Evolutionary conservation across 495 filamentous ascomycete species (phyloP).

Genomic region (Podospora bellae-mahoneyi): DNA sequence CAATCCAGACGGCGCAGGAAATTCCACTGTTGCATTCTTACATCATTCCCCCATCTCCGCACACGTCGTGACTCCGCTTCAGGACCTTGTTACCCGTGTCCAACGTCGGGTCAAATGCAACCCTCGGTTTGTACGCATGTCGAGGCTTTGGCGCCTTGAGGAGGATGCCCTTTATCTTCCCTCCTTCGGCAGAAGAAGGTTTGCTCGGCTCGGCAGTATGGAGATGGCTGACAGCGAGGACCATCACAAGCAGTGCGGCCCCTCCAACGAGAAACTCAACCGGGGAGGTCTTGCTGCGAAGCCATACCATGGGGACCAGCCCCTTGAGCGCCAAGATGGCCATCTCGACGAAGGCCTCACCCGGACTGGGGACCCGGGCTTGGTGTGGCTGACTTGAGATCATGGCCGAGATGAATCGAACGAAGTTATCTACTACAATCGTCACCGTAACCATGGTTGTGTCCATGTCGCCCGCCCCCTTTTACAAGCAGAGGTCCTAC

Average conservation of each 20-base stretch:
- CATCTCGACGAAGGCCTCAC: constrained; percentile 16
- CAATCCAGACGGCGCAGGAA: neutral
- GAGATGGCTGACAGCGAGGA: neutral
- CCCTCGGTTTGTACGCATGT: neutral
- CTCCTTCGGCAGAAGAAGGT: neutral
- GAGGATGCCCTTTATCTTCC: neutral
- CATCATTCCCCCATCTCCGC: neutral
- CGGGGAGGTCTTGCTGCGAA: constrained; percentile 22
- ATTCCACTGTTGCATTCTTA: neutral
- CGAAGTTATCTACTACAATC: neutral
- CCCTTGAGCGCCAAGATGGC: constrained; percentile 22
- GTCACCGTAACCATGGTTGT: neutral
- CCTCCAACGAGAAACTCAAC: constrained; percentile 25
- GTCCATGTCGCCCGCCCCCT: neutral
- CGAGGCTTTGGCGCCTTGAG: neutral
- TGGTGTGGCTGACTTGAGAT: neutral
- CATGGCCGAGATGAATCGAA: neutral
- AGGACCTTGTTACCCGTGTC: neutral
- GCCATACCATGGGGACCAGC: constrained; percentile 25
- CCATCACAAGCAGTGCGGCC: neutral
- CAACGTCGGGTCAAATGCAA: neutral
- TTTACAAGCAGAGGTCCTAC: neutral
- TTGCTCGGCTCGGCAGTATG: neutral
- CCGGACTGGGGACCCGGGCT: neutral
- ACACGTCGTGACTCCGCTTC: neutral